These are phyloP conservation scores for Lepidium aucheri DNA, from an alignment of 345 rosid species.

Conservation along the genomic window DNA sequence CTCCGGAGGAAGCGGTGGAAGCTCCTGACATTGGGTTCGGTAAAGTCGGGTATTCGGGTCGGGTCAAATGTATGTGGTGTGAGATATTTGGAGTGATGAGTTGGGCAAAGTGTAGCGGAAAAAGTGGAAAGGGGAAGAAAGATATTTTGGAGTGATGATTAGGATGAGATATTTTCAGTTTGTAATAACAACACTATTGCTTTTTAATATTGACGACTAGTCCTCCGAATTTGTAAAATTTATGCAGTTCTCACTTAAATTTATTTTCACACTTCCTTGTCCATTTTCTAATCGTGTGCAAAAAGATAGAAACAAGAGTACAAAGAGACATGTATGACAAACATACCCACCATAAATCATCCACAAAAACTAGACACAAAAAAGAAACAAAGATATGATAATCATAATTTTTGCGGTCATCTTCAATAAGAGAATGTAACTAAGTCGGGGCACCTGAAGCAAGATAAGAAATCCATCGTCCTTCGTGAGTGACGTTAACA, in stretches of 20 bases:
- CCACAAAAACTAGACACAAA: no score
- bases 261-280: background rate
- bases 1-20: slow-evolving; percentile 10
- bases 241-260: background rate
- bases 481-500: no score
- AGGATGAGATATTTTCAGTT: slow-evolving; percentile 19
- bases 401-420: no score
- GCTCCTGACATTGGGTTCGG: slow-evolving; percentile 17
- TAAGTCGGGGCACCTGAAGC: no score
- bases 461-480: no score
- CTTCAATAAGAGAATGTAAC: no score
- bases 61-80: background rate
- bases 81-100: slow-evolving; percentile 12
- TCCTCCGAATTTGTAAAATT: background rate
- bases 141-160: slow-evolving; percentile 29
- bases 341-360: no score
- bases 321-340: no score
- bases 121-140: slow-evolving; percentile 16
- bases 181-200: background rate
- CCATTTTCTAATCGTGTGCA: no score
- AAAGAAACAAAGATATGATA: no score
- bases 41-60: slow-evolving; percentile 1
- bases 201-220: background rate
- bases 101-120: slow-evolving; percentile 14
- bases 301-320: no score